phyloP scores from a whole-genome alignment of 106 monocot genomes.

The Dendrobium nobile region DNA sequence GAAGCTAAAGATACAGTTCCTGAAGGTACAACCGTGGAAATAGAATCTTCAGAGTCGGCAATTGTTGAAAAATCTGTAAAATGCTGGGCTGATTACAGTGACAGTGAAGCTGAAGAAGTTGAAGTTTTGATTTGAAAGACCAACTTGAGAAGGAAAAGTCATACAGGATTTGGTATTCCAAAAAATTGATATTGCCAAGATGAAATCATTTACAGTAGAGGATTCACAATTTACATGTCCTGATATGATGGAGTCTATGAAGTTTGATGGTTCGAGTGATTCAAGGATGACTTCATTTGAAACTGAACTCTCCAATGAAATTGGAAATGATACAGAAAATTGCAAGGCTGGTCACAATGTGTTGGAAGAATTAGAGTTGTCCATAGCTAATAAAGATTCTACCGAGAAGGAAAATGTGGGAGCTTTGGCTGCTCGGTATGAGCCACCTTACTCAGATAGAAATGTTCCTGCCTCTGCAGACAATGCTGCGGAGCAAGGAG shows the following conservation, averaged over 20 bases:
- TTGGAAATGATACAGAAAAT: too few relatives aligned
- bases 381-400: not conserved
- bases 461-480: slow-evolving; percentile 17
- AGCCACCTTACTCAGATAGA: slow-evolving; percentile 3
- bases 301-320: not conserved
- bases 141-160: not conserved
- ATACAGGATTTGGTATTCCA: not conserved
- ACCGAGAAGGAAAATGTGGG: slow-evolving; percentile 25
- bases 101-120: slow-evolving; percentile 54
- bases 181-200: not conserved
- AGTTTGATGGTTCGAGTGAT: slow-evolving; percentile 12
- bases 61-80: slow-evolving; percentile 24
- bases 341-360: too few relatives aligned
- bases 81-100: slow-evolving; percentile 68
- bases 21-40: slow-evolving; percentile 10
- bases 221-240: not conserved
- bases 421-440: slow-evolving; percentile 8
- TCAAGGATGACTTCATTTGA: slow-evolving; percentile 12
- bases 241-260: slow-evolving; percentile 14
- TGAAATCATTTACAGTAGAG: not conserved
- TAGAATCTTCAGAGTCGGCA: slow-evolving; percentile 7
- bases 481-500: slow-evolving; percentile 12
- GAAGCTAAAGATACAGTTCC: not conserved
- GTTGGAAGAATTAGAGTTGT: not conserved
- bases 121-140: slow-evolving; percentile 27